Percentiles rank a stretch among this genome's conserved stretches.
phyloP scores from a whole-genome alignment of 2,329 filamentous ascomycete genomes.

The Diplodia intermedia region DNA sequence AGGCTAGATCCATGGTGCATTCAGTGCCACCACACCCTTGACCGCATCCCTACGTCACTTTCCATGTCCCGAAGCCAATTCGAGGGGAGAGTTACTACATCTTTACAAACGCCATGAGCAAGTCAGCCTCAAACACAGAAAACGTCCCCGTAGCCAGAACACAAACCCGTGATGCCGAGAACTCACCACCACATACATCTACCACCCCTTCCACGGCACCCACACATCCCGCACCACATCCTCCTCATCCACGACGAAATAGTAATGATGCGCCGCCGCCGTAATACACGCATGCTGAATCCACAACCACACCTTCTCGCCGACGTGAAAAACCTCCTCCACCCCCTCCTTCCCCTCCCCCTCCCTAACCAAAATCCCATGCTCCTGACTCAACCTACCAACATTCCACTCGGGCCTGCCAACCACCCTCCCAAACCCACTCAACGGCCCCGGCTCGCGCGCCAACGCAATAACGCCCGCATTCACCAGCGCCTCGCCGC shows the following conservation, averaged over 20 bases:
- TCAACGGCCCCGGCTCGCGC: slow-evolving; percentile 26
- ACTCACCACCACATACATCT: no score
- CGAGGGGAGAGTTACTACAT: background rate
- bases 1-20: background rate
- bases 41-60: background rate
- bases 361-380: slow-evolving; percentile 27
- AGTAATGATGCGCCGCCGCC: slow-evolving; percentile 30
- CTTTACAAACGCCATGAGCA: background rate
- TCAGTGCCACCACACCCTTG: background rate
- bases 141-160: no score
- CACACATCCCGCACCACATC: slow-evolving; percentile 32
- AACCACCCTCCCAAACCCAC: slow-evolving; percentile 14
- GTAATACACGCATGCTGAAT: slow-evolving; percentile 32
- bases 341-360: slow-evolving; percentile 21
- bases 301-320: slow-evolving; percentile 27
- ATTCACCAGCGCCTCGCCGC: slow-evolving; percentile 31
- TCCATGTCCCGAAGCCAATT: background rate
- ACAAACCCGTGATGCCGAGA: no score
- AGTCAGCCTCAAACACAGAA: no score
- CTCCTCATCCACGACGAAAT: slow-evolving; percentile 31
- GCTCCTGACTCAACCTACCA: slow-evolving; percentile 30
- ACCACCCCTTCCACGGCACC: slow-evolving; percentile 32
- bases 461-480: slow-evolving; percentile 22
- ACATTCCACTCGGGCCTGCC: slow-evolving; percentile 21
- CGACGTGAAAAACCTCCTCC: slow-evolving; percentile 42